Evolutionary conservation across 495 filamentous ascomycete species (phyloP), one percentile per base, ranked within the genome.

Genomic region (Penicillium diatomitis): DNA sequence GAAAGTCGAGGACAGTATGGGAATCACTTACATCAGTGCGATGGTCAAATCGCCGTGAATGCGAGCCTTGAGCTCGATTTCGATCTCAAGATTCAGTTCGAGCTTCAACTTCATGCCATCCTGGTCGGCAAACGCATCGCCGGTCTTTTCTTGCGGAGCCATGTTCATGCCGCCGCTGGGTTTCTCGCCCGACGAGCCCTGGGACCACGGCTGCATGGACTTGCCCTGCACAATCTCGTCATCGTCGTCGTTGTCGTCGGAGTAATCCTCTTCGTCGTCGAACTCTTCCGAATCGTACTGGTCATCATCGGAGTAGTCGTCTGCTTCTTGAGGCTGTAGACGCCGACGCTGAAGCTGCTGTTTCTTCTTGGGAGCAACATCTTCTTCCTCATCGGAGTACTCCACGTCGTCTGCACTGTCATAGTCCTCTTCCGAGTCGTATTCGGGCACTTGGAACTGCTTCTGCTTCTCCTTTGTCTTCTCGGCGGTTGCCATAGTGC

Each of bases 31-130:
- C 88, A 96, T 79, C 50, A 96, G 73, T 50, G 85, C 81, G 47
- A 96, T 56, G 42, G 87, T 92, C 61, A 95, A 69, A 68, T 95
- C 90, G 60, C 90, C 88, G 50, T 91, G 86, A 57, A 96, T 92
- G 58, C 82, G 85, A 32, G 90, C 90, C 77, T 94, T 94, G 3
- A 96, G 68, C 64, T 89, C 82, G 9, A 95, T 79, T 70, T 94
- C 86, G 49, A 95, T 80, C 55, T 96, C 90, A 39, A 96, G 66
- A 65, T 95, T 94, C 49, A 95, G 63, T 55, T 95, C 88, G 43
- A 96, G 64, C 55, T 87, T 72, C 71, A 96, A 55, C 61, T 80
- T 79, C 56, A 96, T 74, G 50, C 71, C 71, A 8, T 74, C 70
- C 44, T 74, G 59, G n/a, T 74, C 69, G 20, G 20, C 20, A 20